Evolutionary conservation across 2,329 filamentous ascomycete genomes (phyloP).

Genomic region (Polychaeton citri): DNA sequence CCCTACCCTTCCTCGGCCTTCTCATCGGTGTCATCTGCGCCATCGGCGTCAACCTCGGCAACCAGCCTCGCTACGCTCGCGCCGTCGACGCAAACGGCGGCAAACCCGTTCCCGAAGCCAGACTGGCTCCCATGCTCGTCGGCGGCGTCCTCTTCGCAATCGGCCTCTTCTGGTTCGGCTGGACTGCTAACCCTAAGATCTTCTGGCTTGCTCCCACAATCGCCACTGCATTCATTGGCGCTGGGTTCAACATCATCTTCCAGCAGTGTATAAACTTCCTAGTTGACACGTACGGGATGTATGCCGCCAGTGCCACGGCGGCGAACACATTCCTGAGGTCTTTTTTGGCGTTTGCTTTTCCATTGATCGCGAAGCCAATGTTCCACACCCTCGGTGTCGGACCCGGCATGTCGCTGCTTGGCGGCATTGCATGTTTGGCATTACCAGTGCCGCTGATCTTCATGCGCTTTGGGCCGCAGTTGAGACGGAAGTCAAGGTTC

Average conservation of each 20-base stretch:
- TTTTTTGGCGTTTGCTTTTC: conserved; percentile 44
- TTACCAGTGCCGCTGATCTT: conserved; percentile 32
- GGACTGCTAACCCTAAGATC: conserved; percentile 12
- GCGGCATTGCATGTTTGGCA: conserved; percentile 36
- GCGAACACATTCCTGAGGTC: conserved; percentile 48
- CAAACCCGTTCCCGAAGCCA: conserved; percentile 29
- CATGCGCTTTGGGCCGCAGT: conserved; percentile 32
- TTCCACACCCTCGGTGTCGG: conserved; percentile 46
- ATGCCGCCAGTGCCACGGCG: conserved; percentile 51
- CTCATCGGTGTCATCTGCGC: conserved; percentile 11
- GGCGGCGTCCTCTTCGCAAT: conserved; percentile 10
- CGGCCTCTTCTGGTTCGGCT: conserved; percentile 19
- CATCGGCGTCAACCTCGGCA: conserved; percentile 23
- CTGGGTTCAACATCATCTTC: conserved; percentile 14
- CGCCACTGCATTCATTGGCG: conserved; percentile 14
- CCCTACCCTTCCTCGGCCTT: conserved; percentile 19
- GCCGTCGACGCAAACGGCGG: conserved; percentile 18
- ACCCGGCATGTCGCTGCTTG: conserved; percentile 45
- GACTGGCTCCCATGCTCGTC: conserved; percentile 13
- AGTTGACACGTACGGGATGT: conserved; percentile 46
- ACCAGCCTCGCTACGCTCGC: conserved; percentile 16
- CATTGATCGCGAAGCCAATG: conserved; percentile 44
- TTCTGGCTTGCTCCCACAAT: conserved; percentile 15
- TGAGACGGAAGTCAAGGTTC: conserved; percentile 26
- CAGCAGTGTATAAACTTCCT: conserved; percentile 40